Conservation (phyloP, 768 basidiomycete species). For the Leucocoprinus birnbaumii region DNA sequence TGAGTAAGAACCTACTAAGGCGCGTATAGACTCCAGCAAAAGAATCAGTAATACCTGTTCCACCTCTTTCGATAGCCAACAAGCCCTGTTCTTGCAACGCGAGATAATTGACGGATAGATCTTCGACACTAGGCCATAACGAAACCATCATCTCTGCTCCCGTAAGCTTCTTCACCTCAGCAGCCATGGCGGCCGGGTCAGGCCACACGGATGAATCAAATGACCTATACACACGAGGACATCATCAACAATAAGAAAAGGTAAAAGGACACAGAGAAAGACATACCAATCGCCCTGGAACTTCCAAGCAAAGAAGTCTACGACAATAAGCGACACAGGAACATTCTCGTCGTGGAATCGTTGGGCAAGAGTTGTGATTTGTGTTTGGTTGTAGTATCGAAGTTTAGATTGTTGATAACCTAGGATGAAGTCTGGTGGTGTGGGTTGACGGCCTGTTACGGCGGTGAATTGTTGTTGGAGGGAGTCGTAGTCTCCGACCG, state of each 20-base stretch:
- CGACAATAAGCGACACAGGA: slow-evolving; percentile 32
- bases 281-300: slow-evolving; percentile 34
- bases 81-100: slow-evolving; percentile 27
- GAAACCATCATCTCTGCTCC: slow-evolving; percentile 38
- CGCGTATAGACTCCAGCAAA: slow-evolving; percentile 34
- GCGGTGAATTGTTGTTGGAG: slow-evolving; percentile 32
- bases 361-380: slow-evolving; percentile 31
- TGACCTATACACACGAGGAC: slow-evolving; percentile 20
- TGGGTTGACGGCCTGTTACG: slow-evolving; percentile 35
- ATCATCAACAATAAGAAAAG: background rate
- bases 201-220: slow-evolving; percentile 33
- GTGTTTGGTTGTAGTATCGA: slow-evolving; percentile 33
- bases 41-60: slow-evolving; percentile 31
- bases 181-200: slow-evolving; percentile 30
- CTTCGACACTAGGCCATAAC: slow-evolving; percentile 35
- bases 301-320: slow-evolving; percentile 35
- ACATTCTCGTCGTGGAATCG: slow-evolving; percentile 33
- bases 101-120: slow-evolving; percentile 31
- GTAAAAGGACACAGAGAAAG: background rate
- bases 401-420: slow-evolving; percentile 36
- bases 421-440: slow-evolving; percentile 31
- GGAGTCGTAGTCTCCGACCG: slow-evolving; percentile 33
- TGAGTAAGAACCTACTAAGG: no score
- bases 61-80: slow-evolving; percentile 31
- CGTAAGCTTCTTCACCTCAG: slow-evolving; percentile 29